These are phyloP conservation scores for Annulohypoxylon moriforme DNA, from an alignment of 495 filamentous ascomycete genomes.

Conservation along the genomic window DNA sequence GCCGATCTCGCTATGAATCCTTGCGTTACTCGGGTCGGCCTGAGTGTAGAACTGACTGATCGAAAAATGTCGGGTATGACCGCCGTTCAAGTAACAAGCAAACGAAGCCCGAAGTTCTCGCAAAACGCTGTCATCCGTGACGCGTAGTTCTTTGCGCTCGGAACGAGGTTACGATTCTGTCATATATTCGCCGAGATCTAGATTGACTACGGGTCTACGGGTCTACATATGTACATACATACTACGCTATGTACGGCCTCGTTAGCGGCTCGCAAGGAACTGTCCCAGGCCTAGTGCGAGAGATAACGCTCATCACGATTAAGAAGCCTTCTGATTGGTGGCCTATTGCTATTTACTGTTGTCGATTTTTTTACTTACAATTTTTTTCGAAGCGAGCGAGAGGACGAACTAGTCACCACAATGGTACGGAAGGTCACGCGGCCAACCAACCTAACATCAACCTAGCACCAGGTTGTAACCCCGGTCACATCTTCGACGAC, in stretches of 20 bases:
- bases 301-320: slow-evolving; percentile 50
- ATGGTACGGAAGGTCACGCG: slow-evolving; percentile 43
- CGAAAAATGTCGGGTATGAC: background rate
- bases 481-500: slow-evolving; percentile 19
- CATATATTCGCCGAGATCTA: slow-evolving; percentile 46
- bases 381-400: slow-evolving; percentile 36
- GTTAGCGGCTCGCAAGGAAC: slow-evolving; percentile 34
- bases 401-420: background rate
- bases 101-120: background rate
- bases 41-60: background rate
- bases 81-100: background rate
- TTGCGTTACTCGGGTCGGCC: slow-evolving; percentile 5
- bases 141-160: slow-evolving; percentile 21
- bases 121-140: background rate
- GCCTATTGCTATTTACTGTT: slow-evolving; percentile 50
- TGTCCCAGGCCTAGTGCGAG: slow-evolving; percentile 36
- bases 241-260: slow-evolving; percentile 13
- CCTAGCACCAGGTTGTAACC: slow-evolving; percentile 24
- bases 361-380: slow-evolving; percentile 59
- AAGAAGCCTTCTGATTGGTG: slow-evolving; percentile 51
- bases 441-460: slow-evolving; percentile 22
- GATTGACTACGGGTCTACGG: slow-evolving; percentile 33
- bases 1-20: slow-evolving; percentile 32
- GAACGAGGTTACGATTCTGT: slow-evolving; percentile 28
- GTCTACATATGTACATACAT: slow-evolving; percentile 4